Conservation (phyloP, 1,139 yeast genomes). For the Yamadazyma pseudoaaseri region DNA sequence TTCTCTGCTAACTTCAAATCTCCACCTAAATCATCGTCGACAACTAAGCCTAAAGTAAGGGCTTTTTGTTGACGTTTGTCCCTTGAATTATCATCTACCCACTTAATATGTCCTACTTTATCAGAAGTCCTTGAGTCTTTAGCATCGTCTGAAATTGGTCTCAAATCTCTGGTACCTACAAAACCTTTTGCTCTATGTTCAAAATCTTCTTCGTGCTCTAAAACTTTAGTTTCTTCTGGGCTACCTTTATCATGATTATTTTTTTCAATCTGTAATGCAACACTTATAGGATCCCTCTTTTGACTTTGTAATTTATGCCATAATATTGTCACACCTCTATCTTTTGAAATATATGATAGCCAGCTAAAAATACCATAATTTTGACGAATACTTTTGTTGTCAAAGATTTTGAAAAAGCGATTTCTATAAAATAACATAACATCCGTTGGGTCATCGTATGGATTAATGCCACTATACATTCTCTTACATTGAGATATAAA, state of each 20-base stretch:
- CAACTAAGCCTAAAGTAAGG: conserved; percentile 7
- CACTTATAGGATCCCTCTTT: neutral
- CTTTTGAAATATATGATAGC: conserved; percentile 36
- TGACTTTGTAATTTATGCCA: conserved; percentile 8
- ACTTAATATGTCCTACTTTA: neutral
- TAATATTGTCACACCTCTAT: conserved; percentile 23
- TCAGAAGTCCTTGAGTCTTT: conserved; percentile 1
- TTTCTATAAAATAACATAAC: too few species aligned
- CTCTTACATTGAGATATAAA: neutral
- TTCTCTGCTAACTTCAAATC: conserved; percentile 22
- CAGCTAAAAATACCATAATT: conserved; percentile 42
- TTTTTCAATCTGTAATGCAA: neutral
- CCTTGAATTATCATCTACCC: neutral
- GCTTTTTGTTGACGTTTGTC: conserved; percentile 3
- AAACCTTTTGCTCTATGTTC: conserved; percentile 3
- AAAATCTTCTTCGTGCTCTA: conserved; percentile 5
- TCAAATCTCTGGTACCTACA: neutral
- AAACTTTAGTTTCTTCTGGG: conserved; percentile 1
- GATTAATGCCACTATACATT: conserved; percentile 17
- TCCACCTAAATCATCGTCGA: neutral
- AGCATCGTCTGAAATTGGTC: neutral
- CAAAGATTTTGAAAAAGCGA: too few species aligned
- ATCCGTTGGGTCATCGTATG: conserved; percentile 22
- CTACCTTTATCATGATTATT: neutral
- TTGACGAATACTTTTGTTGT: conserved; percentile 19